Conservation (phyloP, 139 green algal genomes). For the Axilococcus clingmanii region DNA sequence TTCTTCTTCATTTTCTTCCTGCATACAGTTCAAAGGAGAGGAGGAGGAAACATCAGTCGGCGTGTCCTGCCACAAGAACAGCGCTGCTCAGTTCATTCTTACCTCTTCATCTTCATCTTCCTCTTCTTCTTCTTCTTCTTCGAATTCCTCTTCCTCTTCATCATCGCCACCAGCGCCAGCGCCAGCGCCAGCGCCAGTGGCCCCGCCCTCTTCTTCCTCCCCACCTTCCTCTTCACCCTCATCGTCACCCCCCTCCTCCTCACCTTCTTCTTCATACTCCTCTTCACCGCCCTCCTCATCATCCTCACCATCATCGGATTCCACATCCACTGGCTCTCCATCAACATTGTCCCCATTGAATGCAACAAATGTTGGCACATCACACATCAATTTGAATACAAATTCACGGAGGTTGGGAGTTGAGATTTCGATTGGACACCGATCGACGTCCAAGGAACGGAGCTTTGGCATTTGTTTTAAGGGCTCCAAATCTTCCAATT, state of each 20-base stretch:
- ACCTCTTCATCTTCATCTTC: slow-evolving; percentile 3
- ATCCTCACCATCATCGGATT: slow-evolving; percentile 13
- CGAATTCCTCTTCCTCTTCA: neutral
- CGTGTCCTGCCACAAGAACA: neutral
- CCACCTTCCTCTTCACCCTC: slow-evolving; percentile 5
- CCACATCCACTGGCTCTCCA: no score
- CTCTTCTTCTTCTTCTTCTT: slow-evolving; percentile 8
- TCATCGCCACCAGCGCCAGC: neutral
- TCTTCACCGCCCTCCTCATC: slow-evolving; percentile 25
- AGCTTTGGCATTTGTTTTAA: slow-evolving; percentile 4
- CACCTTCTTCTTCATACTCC: slow-evolving; percentile 13
- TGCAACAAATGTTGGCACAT: slow-evolving; percentile 8
- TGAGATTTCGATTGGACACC: slow-evolving; percentile 2
- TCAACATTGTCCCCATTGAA: no score
- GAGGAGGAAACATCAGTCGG: slow-evolving; percentile 3
- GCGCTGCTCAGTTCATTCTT: neutral
- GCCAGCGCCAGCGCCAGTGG: neutral
- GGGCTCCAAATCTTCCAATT: neutral
- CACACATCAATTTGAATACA: slow-evolving; percentile 12
- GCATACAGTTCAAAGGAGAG: slow-evolving; percentile 2
- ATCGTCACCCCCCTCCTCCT: slow-evolving; percentile 1
- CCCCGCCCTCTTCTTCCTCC: neutral
- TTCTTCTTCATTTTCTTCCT: slow-evolving; percentile 6
- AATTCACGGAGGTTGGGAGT: neutral
- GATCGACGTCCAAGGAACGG: slow-evolving; percentile 5